A percentile compares a stretch with the other conserved stretches of the same genome.
Conservation (phyloP, 2,329 filamentous ascomycete species). For the Orbilia quercus region DNA sequence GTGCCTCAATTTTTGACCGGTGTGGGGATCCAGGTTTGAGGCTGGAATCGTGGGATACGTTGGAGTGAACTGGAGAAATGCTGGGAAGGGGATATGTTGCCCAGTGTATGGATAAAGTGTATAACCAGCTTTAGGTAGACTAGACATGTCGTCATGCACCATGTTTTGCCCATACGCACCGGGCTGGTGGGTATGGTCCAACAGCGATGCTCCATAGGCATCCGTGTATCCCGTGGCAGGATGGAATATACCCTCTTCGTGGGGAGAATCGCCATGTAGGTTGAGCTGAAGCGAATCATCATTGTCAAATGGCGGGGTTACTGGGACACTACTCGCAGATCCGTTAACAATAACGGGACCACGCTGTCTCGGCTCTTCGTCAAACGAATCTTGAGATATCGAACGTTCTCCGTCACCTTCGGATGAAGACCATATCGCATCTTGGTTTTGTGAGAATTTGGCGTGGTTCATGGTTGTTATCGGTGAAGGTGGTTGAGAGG, state of each 20-base stretch:
- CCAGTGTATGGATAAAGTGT: conserved; percentile 39
- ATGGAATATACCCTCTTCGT: conserved; percentile 34
- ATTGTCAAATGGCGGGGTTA: conserved; percentile 47
- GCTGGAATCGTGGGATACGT: conserved; percentile 23
- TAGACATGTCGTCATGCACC: conserved; percentile 37
- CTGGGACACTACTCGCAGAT: conserved; percentile 59
- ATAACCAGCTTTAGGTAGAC: conserved; percentile 33
- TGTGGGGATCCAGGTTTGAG: conserved; percentile 35
- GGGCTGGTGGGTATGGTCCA: conserved; percentile 38
- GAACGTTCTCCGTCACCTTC: conserved; percentile 56
- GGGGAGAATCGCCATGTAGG: conserved; percentile 43
- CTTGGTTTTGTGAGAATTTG: conserved; percentile 53
- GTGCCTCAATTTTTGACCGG: conserved; percentile 41
- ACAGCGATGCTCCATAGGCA: conserved; percentile 23
- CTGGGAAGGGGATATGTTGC: conserved; percentile 23
- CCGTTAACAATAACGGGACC: conserved; percentile 65
- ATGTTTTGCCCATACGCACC: conserved; percentile 23
- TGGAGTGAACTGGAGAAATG: conserved; percentile 28
- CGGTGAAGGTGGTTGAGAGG: conserved; percentile 56
- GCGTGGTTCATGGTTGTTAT: conserved; percentile 49
- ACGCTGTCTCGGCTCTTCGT: conserved; percentile 57
- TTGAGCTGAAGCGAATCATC: conserved; percentile 47
- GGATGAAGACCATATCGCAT: conserved; percentile 58
- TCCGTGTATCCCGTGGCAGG: conserved; percentile 26
- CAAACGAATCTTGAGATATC: conserved; percentile 57